Evolutionary conservation across 768 basidiomycete genomes (phyloP), one percentile per base, ranked within the genome.

Genomic region (Imleria badia): DNA sequence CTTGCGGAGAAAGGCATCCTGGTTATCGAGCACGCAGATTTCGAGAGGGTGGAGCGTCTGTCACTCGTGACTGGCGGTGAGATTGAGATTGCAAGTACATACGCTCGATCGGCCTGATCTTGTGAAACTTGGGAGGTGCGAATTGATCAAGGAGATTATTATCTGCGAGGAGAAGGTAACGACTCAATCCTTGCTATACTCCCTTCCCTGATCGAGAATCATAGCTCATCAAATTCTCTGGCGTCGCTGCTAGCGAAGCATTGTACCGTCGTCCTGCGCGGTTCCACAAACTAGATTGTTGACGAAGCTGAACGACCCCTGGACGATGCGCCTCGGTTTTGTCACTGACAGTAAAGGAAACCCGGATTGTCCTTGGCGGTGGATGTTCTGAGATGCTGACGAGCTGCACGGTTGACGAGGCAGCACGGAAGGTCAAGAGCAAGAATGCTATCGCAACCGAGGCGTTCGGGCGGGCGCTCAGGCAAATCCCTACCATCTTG

Each of bases 301-400:
- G 97, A 98, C 64, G 97, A 99, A 71, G 97, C 97, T 2, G 97
- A 98, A 66, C 88, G 97, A 12, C 98, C 96, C 1, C 76, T 99
- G 42, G 97, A 98, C 67, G 97, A 99, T 61, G 97, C 97, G 5
- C 86, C 11, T 96, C 94, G 0, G 97, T 99, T 5, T 80, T 99
- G 15, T 96, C 95, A 15, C 97, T 98, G 67, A 98, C 96, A 0
- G 94, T 97, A 57, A 95, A 93, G 75, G 97, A 99, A 78, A 96
- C 96, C 2, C 82, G 97, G 36, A 82, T 92, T 3, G 90, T 93
- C 3, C 86, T 98, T 30, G 97, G 97, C 5, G 97, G 97, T 45
- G 97, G 97, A 30, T 99, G 97, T 72, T 86, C 94, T 2, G 97
- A 99, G 77, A 98, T 97, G 94, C 71, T 94, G 62, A 99, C 98